Conservation (phyloP, 306 rosid species). For the Lithocarpus polystachyus region DNA sequence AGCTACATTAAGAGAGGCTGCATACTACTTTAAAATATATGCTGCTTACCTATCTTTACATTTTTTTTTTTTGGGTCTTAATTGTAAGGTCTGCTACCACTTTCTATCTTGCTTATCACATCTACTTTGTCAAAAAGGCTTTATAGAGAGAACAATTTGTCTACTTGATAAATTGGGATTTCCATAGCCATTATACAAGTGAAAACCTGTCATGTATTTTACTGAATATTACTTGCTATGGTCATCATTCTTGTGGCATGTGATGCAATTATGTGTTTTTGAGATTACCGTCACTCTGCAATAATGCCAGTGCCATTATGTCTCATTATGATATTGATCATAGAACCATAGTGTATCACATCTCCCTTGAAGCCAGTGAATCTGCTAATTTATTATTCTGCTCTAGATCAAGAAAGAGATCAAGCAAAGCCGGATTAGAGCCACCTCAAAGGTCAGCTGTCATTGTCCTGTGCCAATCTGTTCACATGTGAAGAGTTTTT, state of each 20-base stretch:
- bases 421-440: slow-evolving; percentile 85
- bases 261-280: not conserved
- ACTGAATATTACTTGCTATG: not conserved
- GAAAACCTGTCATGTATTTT: not conserved
- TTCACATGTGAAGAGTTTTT: not conserved
- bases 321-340: not conserved
- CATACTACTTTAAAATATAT: not conserved
- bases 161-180: not conserved
- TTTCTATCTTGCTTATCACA: not conserved
- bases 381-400: slow-evolving; percentile 14
- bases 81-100: not conserved
- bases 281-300: not conserved
- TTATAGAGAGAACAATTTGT: no score
- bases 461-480: not conserved
- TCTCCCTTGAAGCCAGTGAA: slow-evolving; percentile 5
- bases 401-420: slow-evolving; percentile 86
- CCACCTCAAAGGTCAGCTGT: slow-evolving; percentile 78
- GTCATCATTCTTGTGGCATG: not conserved
- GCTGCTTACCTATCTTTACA: not conserved
- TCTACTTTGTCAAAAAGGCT: not conserved
- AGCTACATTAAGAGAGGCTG: not conserved
- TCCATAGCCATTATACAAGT: not conserved
- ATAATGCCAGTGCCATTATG: not conserved
- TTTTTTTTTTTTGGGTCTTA: not conserved
- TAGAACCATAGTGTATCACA: not conserved